phyloP scores from a whole-genome alignment of 257 asterid genomes.

The Solanum microdontum region DNA sequence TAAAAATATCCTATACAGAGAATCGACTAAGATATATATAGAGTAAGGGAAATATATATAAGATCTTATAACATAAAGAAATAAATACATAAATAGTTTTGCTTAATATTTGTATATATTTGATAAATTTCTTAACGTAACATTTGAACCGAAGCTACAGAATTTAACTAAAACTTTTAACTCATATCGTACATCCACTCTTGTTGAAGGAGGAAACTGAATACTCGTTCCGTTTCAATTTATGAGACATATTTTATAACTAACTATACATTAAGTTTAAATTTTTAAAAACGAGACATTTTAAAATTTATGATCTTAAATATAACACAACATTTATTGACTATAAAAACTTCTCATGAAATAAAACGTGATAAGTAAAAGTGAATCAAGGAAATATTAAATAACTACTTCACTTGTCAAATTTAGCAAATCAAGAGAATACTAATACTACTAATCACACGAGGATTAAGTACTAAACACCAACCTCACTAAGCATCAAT shows the following conservation, averaged over 20 bases:
- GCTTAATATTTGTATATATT: neutral
- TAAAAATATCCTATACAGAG: neutral
- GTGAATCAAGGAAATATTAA: neutral
- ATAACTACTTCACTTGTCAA: neutral
- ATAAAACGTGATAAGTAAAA: neutral
- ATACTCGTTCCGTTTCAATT: neutral
- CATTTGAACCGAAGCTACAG: neutral
- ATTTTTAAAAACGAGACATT: neutral
- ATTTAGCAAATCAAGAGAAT: neutral
- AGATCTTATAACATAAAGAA: no score
- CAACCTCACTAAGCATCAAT: neutral
- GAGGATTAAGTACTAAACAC: neutral
- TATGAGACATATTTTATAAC: neutral
- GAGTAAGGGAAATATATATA: neutral
- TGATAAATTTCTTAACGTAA: neutral
- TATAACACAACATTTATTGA: neutral
- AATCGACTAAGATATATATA: no score
- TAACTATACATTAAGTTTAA: no score
- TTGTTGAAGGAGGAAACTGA: neutral
- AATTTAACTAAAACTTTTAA: neutral
- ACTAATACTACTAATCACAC: neutral
- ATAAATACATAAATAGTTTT: no score
- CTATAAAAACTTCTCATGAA: neutral
- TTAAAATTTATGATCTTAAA: neutral
- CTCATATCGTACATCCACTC: neutral